Evolutionary conservation across 345 rosid genomes (phyloP).

Genomic region (Reutealis trisperma): DNA sequence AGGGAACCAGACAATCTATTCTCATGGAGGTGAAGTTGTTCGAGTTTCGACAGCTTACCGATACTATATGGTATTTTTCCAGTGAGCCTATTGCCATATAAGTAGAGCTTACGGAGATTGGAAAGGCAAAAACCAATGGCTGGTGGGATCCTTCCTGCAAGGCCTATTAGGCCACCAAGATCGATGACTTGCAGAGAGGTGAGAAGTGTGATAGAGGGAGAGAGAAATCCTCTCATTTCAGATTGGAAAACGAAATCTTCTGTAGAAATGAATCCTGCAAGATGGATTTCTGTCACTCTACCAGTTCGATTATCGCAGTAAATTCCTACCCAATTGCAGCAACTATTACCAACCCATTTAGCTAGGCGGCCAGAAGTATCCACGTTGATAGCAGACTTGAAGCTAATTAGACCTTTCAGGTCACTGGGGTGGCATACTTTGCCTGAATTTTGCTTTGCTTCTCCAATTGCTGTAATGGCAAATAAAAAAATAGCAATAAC

Average conservation of each 20-base stretch:
- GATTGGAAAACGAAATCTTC: constrained; percentile 40
- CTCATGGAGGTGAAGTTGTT: constrained; percentile 51
- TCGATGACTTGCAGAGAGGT: constrained; percentile 50
- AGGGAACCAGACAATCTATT: constrained; percentile 48
- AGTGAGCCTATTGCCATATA: constrained; percentile 51
- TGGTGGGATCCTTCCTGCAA: constrained; percentile 47
- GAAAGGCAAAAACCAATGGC: constrained; percentile 42
- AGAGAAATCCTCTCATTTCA: constrained; percentile 47
- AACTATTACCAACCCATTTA: constrained; percentile 43
- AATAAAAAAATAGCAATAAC: constrained; percentile 18
- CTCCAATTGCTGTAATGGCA: constrained; percentile 12
- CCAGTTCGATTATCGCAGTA: constrained; percentile 41
- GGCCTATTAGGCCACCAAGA: constrained; percentile 52
- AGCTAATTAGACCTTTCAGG: constrained; percentile 42
- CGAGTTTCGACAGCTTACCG: constrained; percentile 45
- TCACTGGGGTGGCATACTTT: constrained; percentile 41
- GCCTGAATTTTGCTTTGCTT: constrained; percentile 13
- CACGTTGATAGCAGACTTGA: constrained; percentile 40
- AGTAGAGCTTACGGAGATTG: constrained; percentile 40
- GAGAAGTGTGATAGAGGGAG: constrained; percentile 44
- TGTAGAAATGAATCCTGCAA: constrained; percentile 47
- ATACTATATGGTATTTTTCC: constrained; percentile 52
- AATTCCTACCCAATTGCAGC: constrained; percentile 59
- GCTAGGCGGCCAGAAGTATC: constrained; percentile 50
- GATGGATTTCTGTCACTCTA: constrained; percentile 46